Percentiles rank a stretch among this genome's conserved stretches.
Conservation (phyloP, 2,329 filamentous ascomycete genomes). For the Helotiales sp. region DNA sequence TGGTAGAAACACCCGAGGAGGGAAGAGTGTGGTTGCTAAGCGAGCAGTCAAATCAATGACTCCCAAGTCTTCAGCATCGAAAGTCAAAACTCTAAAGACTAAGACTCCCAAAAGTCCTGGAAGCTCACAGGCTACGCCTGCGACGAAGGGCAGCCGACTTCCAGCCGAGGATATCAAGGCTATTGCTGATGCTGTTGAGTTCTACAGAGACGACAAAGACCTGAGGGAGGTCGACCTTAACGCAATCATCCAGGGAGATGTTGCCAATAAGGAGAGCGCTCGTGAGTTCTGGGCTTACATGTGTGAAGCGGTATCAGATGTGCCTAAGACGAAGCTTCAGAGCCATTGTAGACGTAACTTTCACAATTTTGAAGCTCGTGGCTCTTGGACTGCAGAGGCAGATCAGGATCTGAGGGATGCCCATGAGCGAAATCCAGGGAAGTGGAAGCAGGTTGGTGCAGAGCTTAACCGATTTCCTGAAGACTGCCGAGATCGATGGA, state of each 20-base stretch:
- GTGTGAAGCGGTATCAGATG: conserved; percentile 53
- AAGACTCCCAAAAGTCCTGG: not conserved
- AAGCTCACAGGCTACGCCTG: not conserved
- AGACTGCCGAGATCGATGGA: conserved; percentile 72
- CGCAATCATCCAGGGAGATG: conserved; percentile 46
- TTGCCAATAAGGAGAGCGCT: conserved; percentile 34
- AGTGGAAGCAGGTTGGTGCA: conserved; percentile 67
- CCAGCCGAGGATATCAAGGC: conserved; percentile 11
- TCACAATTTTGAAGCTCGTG: conserved; percentile 67
- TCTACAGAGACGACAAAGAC: conserved; percentile 50
- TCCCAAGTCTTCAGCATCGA: not conserved
- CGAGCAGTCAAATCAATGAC: not conserved
- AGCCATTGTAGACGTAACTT: conserved; percentile 65
- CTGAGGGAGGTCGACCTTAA: conserved; percentile 55
- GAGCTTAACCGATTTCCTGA: conserved; percentile 66
- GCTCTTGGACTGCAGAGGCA: conserved; percentile 62
- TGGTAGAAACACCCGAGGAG: not conserved
- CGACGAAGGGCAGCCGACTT: conserved; percentile 8
- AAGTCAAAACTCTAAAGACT: conserved; percentile 8
- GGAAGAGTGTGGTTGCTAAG: not conserved
- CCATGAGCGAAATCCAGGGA: conserved; percentile 51
- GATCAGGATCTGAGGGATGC: conserved; percentile 58
- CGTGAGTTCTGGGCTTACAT: conserved; percentile 57
- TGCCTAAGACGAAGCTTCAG: conserved; percentile 59
- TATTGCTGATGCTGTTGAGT: conserved; percentile 43